Percentiles rank a stretch among this genome's conserved stretches.
Conservation (phyloP, 768 basidiomycete genomes). For the Tulasnella sp. region DNA sequence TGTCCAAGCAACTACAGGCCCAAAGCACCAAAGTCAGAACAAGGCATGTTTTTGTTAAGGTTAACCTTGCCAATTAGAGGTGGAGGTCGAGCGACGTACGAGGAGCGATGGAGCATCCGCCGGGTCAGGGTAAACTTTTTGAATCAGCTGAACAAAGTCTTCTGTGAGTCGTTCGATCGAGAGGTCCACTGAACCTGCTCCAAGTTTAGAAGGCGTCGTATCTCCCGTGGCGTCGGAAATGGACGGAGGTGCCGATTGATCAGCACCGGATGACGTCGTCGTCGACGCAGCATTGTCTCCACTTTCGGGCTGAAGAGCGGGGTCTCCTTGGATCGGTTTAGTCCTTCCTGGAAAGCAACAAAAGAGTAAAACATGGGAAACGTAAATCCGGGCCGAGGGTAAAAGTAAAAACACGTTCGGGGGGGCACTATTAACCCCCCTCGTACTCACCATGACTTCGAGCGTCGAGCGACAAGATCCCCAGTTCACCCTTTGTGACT, state of each 20-base stretch:
- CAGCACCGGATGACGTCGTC: not conserved
- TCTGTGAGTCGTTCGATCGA: constrained; percentile 65
- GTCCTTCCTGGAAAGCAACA: constrained; percentile 57
- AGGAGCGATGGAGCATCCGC: constrained; percentile 63
- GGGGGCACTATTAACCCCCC: not conserved
- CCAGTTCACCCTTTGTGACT: constrained; percentile 63
- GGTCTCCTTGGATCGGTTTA: constrained; percentile 34
- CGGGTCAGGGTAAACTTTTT: constrained; percentile 64
- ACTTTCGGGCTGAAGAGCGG: not conserved
- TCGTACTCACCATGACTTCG: constrained; percentile 72
- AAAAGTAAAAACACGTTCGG: not conserved
- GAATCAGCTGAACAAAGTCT: constrained; percentile 70
- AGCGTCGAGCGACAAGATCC: constrained; percentile 77
- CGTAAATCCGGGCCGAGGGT: not conserved
- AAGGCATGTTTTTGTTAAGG: not conserved
- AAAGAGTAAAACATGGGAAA: not conserved
- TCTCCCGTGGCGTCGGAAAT: not conserved
- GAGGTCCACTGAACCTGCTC: constrained; percentile 46
- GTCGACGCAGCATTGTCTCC: not conserved
- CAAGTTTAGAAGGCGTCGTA: not conserved
- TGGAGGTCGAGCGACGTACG: constrained; percentile 43
- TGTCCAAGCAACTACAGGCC: constrained; percentile 74
- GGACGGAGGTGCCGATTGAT: not conserved
- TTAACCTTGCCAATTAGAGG: not conserved
- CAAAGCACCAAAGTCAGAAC: not conserved